Conservation (phyloP, 1,284 basidiomycete genomes). For the Microbotryomycetes sp. region DNA sequence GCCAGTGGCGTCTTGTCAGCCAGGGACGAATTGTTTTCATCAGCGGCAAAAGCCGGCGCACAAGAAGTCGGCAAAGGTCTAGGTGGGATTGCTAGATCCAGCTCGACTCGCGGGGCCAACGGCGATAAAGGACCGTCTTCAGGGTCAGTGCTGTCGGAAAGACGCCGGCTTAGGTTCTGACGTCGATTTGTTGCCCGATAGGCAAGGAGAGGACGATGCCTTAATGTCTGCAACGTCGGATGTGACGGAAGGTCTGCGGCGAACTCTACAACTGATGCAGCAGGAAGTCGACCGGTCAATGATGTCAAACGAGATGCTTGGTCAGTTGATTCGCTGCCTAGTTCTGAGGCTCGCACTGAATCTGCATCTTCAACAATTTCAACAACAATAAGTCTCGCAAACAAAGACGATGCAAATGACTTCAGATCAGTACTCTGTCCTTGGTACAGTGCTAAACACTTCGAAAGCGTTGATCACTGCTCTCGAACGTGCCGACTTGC, state of each 20-base stretch:
- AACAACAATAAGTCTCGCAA: constrained; percentile 57
- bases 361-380: not conserved
- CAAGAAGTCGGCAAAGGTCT: too few species aligned
- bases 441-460: constrained; percentile 63
- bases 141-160: too few species aligned
- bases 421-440: constrained; percentile 67
- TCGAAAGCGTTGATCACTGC: constrained; percentile 75
- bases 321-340: constrained; percentile 46
- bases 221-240: constrained; percentile 80
- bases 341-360: not conserved
- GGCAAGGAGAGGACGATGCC: constrained; percentile 58
- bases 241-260: constrained; percentile 74
- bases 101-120: too few species aligned
- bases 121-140: not conserved
- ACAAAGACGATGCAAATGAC: constrained; percentile 66
- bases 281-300: constrained; percentile 82
- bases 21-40: not conserved
- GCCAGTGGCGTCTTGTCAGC: not conserved
- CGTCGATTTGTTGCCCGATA: not conserved
- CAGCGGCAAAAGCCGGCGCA: not conserved
- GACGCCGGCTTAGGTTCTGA: too few species aligned
- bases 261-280: constrained; percentile 79
- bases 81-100: too few species aligned
- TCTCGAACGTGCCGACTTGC: constrained; percentile 78
- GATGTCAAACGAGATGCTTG: constrained; percentile 72